These are phyloP conservation scores for Turritis glabra DNA, from an alignment of 345 rosid species.

Conservation along the genomic window DNA sequence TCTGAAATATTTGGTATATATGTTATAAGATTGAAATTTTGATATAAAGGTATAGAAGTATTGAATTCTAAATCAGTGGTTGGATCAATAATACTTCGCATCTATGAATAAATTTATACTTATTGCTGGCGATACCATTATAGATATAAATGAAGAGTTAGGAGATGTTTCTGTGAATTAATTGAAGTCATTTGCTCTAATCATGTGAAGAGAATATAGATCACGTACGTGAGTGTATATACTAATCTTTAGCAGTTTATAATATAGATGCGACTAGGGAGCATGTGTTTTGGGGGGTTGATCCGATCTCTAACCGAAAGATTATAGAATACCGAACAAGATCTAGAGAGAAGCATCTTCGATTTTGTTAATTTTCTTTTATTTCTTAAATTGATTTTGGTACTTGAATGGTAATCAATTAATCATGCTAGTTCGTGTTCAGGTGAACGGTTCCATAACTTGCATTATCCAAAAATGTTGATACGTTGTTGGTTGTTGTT, in stretches of 20 bases:
- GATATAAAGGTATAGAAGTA: neutral
- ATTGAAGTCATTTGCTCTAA: conserved; percentile 6
- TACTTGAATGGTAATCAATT: neutral
- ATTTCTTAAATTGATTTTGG: neutral
- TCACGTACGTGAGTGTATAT: neutral
- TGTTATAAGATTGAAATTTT: neutral
- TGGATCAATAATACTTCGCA: neutral
- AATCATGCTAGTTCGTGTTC: neutral
- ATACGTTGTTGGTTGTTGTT: neutral
- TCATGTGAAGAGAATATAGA: conserved; percentile 29
- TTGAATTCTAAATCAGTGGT: neutral
- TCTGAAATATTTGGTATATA: neutral
- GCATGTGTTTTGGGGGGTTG: conserved; percentile 14
- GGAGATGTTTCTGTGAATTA: conserved; percentile 22
- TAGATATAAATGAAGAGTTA: conserved; percentile 8
- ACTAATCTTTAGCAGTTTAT: neutral
- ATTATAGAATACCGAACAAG: neutral
- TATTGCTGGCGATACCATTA: conserved; percentile 3
- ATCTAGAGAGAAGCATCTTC: conserved; percentile 21
- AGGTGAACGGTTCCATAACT: neutral
- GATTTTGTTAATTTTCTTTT: neutral
- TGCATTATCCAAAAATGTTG: neutral
- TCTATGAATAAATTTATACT: neutral
- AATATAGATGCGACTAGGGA: neutral
- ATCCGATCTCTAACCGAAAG: conserved; percentile 22